A percentile compares a stretch with the other conserved stretches of the same genome.
phyloP scores from a whole-genome alignment of 1,284 basidiomycete genomes.

The Malassezia furfur region DNA sequence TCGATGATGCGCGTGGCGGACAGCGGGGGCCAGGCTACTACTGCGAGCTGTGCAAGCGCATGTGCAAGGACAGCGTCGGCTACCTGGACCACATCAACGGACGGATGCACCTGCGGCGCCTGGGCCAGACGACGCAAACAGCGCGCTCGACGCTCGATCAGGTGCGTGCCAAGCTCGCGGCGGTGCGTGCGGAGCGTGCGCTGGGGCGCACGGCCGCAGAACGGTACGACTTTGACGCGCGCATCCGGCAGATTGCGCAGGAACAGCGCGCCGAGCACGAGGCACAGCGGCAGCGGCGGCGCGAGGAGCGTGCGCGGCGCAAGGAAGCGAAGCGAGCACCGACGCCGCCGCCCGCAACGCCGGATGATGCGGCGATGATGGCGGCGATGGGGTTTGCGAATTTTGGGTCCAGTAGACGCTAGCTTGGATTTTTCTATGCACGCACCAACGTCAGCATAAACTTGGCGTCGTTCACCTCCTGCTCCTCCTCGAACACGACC shows the following conservation, averaged over 20 bases:
- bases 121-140: conserved; percentile 90
- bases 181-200: conserved; percentile 54
- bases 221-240: conserved; percentile 76
- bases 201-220: conserved; percentile 3
- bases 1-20: conserved; percentile 25
- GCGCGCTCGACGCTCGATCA: conserved; percentile 81
- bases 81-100: conserved; percentile 96
- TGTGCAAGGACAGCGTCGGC: conserved; percentile 81
- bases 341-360: neutral
- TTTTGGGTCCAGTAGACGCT: conserved; percentile 64
- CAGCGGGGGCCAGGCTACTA: conserved; percentile 40
- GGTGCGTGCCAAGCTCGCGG: conserved; percentile 77
- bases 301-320: conserved; percentile 35
- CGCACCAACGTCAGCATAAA: conserved; percentile 53
- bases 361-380: conserved; percentile 58
- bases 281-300: conserved; percentile 55
- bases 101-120: conserved; percentile 71
- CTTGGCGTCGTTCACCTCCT: conserved; percentile 73
- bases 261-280: conserved; percentile 53
- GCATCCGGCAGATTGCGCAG: conserved; percentile 70
- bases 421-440: conserved; percentile 1
- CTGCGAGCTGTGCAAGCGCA: conserved; percentile 54
- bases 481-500: conserved; percentile 70
- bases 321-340: conserved; percentile 60
- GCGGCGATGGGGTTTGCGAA: conserved; percentile 85